Evolutionary conservation across 345 rosid genomes (phyloP), one percentile per base, ranked within the genome.

Genomic region (Carallia brachiata): DNA sequence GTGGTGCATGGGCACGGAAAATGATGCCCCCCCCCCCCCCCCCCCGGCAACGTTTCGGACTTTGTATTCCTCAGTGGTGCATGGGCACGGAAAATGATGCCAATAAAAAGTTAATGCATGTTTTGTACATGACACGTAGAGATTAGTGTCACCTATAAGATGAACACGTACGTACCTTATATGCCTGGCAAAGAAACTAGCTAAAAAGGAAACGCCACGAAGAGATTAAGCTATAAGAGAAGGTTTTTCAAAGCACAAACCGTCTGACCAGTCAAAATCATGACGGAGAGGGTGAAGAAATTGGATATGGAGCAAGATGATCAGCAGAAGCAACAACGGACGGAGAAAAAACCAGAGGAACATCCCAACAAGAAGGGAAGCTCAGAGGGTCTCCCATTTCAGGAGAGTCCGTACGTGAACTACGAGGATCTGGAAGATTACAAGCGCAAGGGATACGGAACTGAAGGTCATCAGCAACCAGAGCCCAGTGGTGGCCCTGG

Each of bases 391-490:
- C 55, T 79, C 36, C 81, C 85, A 19, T 0, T 76, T 52, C 63
- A 84, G 79, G 70, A 61, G 34, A 79, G 85, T 59, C 86, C 88
- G 4, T 81, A 79, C 61, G n/a, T 70, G 18, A 71, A 83, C 28
- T 75, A 76, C 72, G 34, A 63, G 8, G 82, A 79, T 64, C 13
- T 84, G 73, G 90, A 86, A 69, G 88, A 84, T 36, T 82, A 86
- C 79, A 82, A 86, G 74, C 81, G 48, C 18, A 60, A 47, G 72
- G 91, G 74, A 1, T 91, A 89, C 68, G 89, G 90, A 70, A 77
- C 88, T 4, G 59, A 87, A 74, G 92, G 94, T 32, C 94, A 86
- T 66, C 77, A 52, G 18, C 75, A 82, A n/a, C 87, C 89, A 5
- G 76, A 74, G 61, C 61, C 83, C 27, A 88, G 89, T 71, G 85